Conservation (phyloP, 2,329 filamentous ascomycete genomes). For the Cercospora sp. region DNA sequence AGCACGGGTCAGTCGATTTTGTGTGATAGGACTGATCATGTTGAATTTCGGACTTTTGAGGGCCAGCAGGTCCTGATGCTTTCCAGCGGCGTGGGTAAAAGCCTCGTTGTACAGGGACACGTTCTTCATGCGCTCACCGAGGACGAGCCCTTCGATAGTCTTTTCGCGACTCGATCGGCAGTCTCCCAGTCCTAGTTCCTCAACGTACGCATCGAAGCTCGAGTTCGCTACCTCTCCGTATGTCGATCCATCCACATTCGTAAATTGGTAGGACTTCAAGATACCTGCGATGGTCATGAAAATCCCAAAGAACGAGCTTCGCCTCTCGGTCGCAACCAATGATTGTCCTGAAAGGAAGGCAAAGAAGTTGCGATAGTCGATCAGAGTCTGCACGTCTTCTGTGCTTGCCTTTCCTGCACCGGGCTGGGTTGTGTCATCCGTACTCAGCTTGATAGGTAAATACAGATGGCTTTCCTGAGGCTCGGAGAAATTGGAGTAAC, state of each 20-base stretch:
- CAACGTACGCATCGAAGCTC: slow-evolving; percentile 73
- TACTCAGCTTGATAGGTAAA: slow-evolving; percentile 58
- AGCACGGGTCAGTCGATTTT: slow-evolving; percentile 77
- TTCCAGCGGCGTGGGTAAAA: slow-evolving; percentile 87
- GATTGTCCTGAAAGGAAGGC: slow-evolving; percentile 64
- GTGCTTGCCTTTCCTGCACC: slow-evolving; percentile 34
- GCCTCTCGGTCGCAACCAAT: slow-evolving; percentile 58
- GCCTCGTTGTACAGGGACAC: slow-evolving; percentile 84
- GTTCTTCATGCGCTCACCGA: slow-evolving; percentile 84
- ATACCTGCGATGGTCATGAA: slow-evolving; percentile 62
- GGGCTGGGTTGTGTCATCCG: slow-evolving; percentile 42
- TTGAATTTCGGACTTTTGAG: slow-evolving; percentile 68
- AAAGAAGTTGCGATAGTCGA: slow-evolving; percentile 64
- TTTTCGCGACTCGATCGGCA: slow-evolving; percentile 81
- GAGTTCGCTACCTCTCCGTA: slow-evolving; percentile 62
- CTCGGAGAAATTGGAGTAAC: slow-evolving; percentile 51
- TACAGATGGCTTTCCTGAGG: slow-evolving; percentile 59
- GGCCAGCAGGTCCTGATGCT: slow-evolving; percentile 71
- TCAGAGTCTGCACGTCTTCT: slow-evolving; percentile 57
- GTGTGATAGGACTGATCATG: slow-evolving; percentile 69
- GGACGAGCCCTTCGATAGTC: slow-evolving; percentile 82
- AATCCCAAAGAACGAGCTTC: slow-evolving; percentile 58
- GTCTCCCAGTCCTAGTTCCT: slow-evolving; percentile 75
- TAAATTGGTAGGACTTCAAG: slow-evolving; percentile 59
- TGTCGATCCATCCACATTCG: slow-evolving; percentile 63